Evolutionary conservation across 345 rosid species (phyloP).

Genomic region (Sapria himalayana): DNA sequence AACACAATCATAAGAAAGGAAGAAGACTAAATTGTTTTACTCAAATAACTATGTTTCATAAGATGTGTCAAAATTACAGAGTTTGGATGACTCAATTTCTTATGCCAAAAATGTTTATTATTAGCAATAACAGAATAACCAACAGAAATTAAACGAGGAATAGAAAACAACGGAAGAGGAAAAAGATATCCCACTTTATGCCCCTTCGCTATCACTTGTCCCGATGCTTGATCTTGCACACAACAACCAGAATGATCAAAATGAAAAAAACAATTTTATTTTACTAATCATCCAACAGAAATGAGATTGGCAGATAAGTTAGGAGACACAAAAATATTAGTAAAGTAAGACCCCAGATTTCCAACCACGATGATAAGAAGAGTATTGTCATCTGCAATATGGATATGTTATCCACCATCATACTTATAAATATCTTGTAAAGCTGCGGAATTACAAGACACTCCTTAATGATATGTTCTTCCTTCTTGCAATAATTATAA

Average conservation of each 20-base stretch:
- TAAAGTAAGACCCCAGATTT: neutral
- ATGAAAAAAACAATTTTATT: neutral
- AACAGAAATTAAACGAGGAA: neutral
- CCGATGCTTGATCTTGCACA: neutral
- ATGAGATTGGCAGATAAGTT: neutral
- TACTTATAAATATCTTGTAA: conserved; percentile 1
- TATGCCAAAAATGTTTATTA: neutral
- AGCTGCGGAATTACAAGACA: conserved; percentile 1
- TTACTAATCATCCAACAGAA: neutral
- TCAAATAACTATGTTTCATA: neutral
- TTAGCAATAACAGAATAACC: neutral
- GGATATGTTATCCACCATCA: neutral
- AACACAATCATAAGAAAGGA: neutral
- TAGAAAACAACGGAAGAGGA: neutral
- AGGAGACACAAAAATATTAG: neutral
- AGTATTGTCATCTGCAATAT: neutral
- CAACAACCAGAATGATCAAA: neutral
- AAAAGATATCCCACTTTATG: neutral
- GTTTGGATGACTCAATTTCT: neutral
- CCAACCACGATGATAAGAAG: neutral
- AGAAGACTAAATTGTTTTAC: too few species aligned
- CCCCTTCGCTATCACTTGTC: neutral
- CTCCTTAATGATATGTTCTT: neutral
- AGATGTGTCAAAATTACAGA: neutral
- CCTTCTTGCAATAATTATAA: neutral